phyloP scores from a whole-genome alignment of 345 rosid species.

The Physaria fendleri region DNA sequence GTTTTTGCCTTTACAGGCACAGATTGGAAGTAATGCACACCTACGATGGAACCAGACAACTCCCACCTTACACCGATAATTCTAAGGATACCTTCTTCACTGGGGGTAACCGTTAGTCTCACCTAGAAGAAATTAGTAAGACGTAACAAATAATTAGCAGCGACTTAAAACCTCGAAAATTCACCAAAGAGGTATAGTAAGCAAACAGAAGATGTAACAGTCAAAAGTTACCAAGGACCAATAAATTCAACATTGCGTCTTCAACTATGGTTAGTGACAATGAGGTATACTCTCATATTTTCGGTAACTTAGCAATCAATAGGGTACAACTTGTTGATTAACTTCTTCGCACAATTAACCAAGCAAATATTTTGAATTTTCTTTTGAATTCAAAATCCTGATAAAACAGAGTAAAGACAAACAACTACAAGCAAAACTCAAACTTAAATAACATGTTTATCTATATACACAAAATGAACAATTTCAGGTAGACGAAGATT shows the following conservation, averaged over 20 bases:
- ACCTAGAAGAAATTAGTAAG: constrained; percentile 44
- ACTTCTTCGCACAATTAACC: constrained; percentile 9
- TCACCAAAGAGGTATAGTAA: neutral
- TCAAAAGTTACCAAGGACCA: constrained; percentile 8
- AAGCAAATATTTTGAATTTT: neutral
- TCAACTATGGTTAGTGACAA: constrained; percentile 6
- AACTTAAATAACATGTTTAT: neutral
- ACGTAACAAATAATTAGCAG: constrained; percentile 10
- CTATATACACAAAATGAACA: constrained; percentile 9
- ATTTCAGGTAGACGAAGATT: neutral
- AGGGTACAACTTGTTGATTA: neutral
- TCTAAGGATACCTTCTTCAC: constrained; percentile 74
- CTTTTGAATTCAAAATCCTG: neutral
- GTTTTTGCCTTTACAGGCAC: constrained; percentile 43
- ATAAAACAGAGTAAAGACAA: constrained; percentile 1
- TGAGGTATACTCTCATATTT: neutral
- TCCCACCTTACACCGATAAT: constrained; percentile 92
- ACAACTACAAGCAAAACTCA: constrained; percentile 1
- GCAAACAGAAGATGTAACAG: neutral
- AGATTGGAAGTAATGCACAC: constrained; percentile 57
- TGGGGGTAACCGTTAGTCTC: constrained; percentile 77
- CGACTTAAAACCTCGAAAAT: neutral
- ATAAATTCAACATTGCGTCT: neutral
- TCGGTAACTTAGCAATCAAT: constrained; percentile 2
- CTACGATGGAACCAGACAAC: constrained; percentile 69